Conservation (phyloP, 1,139 yeast species). For the Entelexis sorbosivorans region DNA sequence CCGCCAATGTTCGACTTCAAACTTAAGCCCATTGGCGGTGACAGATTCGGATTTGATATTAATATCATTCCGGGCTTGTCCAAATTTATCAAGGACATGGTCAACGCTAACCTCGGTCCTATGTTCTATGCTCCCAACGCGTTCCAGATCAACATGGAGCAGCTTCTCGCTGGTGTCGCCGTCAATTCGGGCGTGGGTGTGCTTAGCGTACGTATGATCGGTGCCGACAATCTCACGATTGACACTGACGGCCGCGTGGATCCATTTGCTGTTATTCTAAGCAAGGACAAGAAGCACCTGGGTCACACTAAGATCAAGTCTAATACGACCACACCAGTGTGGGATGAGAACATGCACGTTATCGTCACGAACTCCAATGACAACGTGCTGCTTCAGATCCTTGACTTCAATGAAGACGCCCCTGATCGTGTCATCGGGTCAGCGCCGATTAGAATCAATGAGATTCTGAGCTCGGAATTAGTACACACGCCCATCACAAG, state of each 20-base stretch:
- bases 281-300: slow-evolving; percentile 39
- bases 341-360: slow-evolving; percentile 70
- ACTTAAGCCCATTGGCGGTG: slow-evolving; percentile 62
- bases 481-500: slow-evolving; percentile 38
- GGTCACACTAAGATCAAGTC: slow-evolving; percentile 58
- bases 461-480: slow-evolving; percentile 43
- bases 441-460: slow-evolving; percentile 61
- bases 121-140: slow-evolving; percentile 80
- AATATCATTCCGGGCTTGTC: slow-evolving; percentile 76
- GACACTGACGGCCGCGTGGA: slow-evolving; percentile 73
- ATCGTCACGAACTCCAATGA: slow-evolving; percentile 69
- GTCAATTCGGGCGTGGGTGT: slow-evolving; percentile 79
- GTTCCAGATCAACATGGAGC: slow-evolving; percentile 84
- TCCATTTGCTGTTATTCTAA: slow-evolving; percentile 63
- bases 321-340: slow-evolving; percentile 60
- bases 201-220: slow-evolving; percentile 52
- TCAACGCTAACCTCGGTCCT: slow-evolving; percentile 77
- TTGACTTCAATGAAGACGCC: slow-evolving; percentile 66
- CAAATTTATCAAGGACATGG: slow-evolving; percentile 72
- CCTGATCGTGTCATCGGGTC: slow-evolving; percentile 76
- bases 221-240: slow-evolving; percentile 59
- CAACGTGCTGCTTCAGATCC: slow-evolving; percentile 57
- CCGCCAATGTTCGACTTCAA: slow-evolving; percentile 82
- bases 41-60: slow-evolving; percentile 76
- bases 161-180: slow-evolving; percentile 74